A percentile compares a stretch with the other conserved stretches of the same genome.
Evolutionary conservation across 768 basidiomycete species (phyloP).

Genomic region (Leccinum sublutescens): DNA sequence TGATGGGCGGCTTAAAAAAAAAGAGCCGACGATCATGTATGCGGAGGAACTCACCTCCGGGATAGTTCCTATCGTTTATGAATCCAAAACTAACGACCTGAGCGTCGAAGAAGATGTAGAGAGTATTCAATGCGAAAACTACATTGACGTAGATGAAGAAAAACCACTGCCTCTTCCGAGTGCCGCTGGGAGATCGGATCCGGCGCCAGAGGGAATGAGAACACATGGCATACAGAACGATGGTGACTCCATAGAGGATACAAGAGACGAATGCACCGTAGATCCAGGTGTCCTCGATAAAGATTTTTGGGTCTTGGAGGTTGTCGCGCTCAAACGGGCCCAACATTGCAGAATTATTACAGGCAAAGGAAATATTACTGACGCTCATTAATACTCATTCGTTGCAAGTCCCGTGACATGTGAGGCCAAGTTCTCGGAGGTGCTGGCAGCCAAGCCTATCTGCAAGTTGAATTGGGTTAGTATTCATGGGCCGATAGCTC

Average conservation of each 20-base stretch:
- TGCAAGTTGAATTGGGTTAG: no score
- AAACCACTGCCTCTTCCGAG: conserved; percentile 23
- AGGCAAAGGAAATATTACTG: background rate
- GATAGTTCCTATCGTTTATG: conserved; percentile 32
- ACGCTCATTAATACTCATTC: background rate
- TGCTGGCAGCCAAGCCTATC: no score
- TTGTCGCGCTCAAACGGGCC: conserved; percentile 2
- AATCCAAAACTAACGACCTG: conserved; percentile 28
- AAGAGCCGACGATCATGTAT: background rate
- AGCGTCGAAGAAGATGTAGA: conserved; percentile 23
- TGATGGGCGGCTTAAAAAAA: background rate
- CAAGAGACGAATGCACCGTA: conserved; percentile 30
- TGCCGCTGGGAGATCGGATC: conserved; percentile 12
- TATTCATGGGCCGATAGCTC: no score
- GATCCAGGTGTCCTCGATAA: conserved; percentile 29
- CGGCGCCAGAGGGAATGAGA: conserved; percentile 26
- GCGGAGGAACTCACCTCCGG: conserved; percentile 23
- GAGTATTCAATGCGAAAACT: conserved; percentile 29
- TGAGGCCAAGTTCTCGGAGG: no score
- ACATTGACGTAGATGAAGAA: conserved; percentile 31
- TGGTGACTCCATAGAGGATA: conserved; percentile 29
- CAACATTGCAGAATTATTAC: conserved; percentile 15
- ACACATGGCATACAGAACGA: conserved; percentile 28
- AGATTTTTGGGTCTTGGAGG: conserved; percentile 15
- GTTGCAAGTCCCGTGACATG: no score